Percentiles rank a stretch among this genome's conserved stretches.
These are phyloP conservation scores for Saccharomycopsis sp. DNA, from an alignment of 805 yeast species.

Conservation along the genomic window DNA sequence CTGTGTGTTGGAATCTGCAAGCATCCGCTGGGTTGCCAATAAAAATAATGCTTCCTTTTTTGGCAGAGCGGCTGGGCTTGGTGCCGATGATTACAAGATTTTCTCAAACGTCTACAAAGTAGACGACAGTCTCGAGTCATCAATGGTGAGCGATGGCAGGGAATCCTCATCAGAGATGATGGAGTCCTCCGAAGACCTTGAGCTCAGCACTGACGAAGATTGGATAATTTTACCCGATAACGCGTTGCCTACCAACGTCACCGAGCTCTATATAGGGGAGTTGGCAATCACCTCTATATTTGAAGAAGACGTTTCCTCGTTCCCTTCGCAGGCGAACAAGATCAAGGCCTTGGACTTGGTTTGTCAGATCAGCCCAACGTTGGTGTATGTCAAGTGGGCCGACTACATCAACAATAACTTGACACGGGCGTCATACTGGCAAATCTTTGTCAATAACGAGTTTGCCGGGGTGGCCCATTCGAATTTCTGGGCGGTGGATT, in stretches of 20 bases:
- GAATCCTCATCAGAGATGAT: slow-evolving; percentile 1
- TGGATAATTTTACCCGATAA: slow-evolving; percentile 26
- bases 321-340: slow-evolving; percentile 5
- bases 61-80: not conserved
- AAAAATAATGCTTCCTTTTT: slow-evolving; percentile 4
- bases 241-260: slow-evolving; percentile 8
- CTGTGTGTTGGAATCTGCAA: slow-evolving; percentile 23
- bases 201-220: slow-evolving; percentile 14
- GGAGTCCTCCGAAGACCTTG: slow-evolving; percentile 2
- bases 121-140: not conserved
- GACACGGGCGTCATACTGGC: slow-evolving; percentile 25
- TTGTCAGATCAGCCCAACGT: slow-evolving; percentile 6
- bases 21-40: slow-evolving; percentile 23
- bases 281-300: slow-evolving; percentile 18
- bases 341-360: slow-evolving; percentile 2
- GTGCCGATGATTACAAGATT: slow-evolving; percentile 8
- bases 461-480: slow-evolving; percentile 25
- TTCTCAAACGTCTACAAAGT: slow-evolving; percentile 16
- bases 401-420: slow-evolving; percentile 20
- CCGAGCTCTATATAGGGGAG: slow-evolving; percentile 25
- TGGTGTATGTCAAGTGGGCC: slow-evolving; percentile 24
- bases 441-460: slow-evolving; percentile 26
- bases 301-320: slow-evolving; percentile 11
- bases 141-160: not conserved
- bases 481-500: slow-evolving; percentile 18